phyloP scores from a whole-genome alignment of 352 stramenopile genomes.

The Phytophthora chlamydospora region DNA sequence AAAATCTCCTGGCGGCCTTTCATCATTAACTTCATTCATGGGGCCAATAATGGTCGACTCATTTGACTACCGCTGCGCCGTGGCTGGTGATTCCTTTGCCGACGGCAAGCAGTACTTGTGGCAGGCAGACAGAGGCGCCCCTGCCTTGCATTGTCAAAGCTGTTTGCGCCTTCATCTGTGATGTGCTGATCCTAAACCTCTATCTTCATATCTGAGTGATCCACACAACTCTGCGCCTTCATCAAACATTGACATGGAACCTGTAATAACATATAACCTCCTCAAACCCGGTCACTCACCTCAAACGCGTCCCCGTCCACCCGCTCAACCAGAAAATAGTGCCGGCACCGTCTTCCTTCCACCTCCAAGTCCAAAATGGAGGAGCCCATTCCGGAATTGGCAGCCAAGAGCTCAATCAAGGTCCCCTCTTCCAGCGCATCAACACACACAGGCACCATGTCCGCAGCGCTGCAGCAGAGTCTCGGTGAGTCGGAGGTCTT shows the following conservation, averaged over 20 bases:
- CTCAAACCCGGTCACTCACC: not conserved
- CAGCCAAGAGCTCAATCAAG: slow-evolving; percentile 29
- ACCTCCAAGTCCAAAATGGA: not conserved
- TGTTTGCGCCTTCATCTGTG: slow-evolving; percentile 12
- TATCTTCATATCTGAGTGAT: not conserved
- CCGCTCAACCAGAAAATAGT: slow-evolving; percentile 10
- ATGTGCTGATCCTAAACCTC: slow-evolving; percentile 25
- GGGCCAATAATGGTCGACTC: too few species aligned
- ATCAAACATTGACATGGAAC: not conserved
- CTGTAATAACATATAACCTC: not conserved
- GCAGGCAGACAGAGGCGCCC: slow-evolving; percentile 1
- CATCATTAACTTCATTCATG: too few species aligned
- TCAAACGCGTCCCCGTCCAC: slow-evolving; percentile 25
- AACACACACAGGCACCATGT: slow-evolving; percentile 29
- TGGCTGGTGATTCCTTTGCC: not conserved
- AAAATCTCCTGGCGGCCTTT: slow-evolving; percentile 18
- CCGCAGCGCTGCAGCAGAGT: slow-evolving; percentile 72
- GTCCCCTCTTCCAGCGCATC: slow-evolving; percentile 6
- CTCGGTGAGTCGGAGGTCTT: slow-evolving; percentile 87
- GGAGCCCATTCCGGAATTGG: slow-evolving; percentile 35
- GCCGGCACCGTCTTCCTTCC: slow-evolving; percentile 8
- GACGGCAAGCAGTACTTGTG: too few species aligned
- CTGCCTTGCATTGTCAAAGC: slow-evolving; percentile 12
- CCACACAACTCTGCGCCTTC: slow-evolving; percentile 2
- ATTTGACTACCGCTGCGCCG: not conserved